phyloP scores from a whole-genome alignment of 768 basidiomycete genomes.

The Tricholoma saponaceum region DNA sequence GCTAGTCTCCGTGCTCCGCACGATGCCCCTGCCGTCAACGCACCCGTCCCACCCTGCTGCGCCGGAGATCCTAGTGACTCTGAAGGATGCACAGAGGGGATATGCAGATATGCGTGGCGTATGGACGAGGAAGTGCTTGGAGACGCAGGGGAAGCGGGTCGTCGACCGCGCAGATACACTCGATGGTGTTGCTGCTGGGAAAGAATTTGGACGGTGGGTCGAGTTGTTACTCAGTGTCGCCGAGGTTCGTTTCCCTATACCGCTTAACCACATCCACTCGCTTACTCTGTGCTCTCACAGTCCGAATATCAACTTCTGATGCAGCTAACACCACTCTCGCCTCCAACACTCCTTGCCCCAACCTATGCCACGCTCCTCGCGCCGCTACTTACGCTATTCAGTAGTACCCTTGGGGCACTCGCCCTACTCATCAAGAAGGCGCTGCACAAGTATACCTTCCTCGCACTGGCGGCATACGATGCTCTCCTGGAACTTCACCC shows the following conservation, averaged over 20 bases:
- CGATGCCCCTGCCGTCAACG: constrained; percentile 70
- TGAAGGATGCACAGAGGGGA: constrained; percentile 76
- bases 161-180: constrained; percentile 68
- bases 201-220: constrained; percentile 72
- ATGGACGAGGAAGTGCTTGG: constrained; percentile 74
- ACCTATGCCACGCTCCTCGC: constrained; percentile 59
- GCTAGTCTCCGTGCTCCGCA: constrained; percentile 65
- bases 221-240: constrained; percentile 60
- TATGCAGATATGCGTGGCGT: constrained; percentile 84
- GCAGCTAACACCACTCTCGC: constrained; percentile 60
- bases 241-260: constrained; percentile 41
- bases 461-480: constrained; percentile 71
- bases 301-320: constrained; percentile 64
- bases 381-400: constrained; percentile 65
- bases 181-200: constrained; percentile 61
- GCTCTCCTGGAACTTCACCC: constrained; percentile 51
- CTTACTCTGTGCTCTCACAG: constrained; percentile 25
- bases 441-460: constrained; percentile 74
- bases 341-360: constrained; percentile 43
- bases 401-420: constrained; percentile 58
- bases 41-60: constrained; percentile 83
- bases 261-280: background rate
- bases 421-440: constrained; percentile 68
- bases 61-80: constrained; percentile 52
- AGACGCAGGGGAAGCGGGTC: constrained; percentile 63